These are phyloP conservation scores for Sarocladium brachiariae DNA, from an alignment of 2,329 filamentous ascomycete species.

Conservation along the genomic window DNA sequence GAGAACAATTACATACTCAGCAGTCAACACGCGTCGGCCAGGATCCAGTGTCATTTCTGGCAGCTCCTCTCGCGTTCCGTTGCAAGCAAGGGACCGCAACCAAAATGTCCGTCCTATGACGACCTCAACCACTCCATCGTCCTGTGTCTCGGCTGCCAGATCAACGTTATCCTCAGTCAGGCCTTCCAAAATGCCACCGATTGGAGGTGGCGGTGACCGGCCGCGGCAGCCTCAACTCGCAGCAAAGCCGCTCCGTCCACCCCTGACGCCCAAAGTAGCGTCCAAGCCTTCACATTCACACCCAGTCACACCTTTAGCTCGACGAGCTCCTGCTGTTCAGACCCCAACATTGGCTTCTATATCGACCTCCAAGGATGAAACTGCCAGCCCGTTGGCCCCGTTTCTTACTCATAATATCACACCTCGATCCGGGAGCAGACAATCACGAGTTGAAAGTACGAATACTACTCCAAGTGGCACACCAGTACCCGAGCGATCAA, in stretches of 20 bases:
- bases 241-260: conserved; percentile 45
- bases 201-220: conserved; percentile 42
- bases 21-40: background rate
- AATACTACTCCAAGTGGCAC: conserved; percentile 60
- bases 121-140: conserved; percentile 18
- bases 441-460: conserved; percentile 61
- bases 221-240: conserved; percentile 63
- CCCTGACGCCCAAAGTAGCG: conserved; percentile 51
- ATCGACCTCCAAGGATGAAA: conserved; percentile 35
- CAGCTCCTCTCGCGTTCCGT: conserved; percentile 12
- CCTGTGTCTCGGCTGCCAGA: background rate
- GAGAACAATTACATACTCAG: background rate
- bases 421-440: conserved; percentile 69
- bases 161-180: background rate
- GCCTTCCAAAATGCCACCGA: conserved; percentile 34
- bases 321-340: conserved; percentile 12
- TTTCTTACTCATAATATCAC: conserved; percentile 65
- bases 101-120: conserved; percentile 25
- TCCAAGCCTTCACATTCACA: conserved; percentile 25
- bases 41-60: background rate
- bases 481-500: conserved; percentile 38
- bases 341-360: conserved; percentile 9
- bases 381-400: conserved; percentile 39
- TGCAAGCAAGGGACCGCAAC: conserved; percentile 15
- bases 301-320: conserved; percentile 35